A percentile compares a stretch with the other conserved stretches of the same genome.
phyloP scores from a whole-genome alignment of 768 basidiomycete genomes.

The Collybia sp. region DNA sequence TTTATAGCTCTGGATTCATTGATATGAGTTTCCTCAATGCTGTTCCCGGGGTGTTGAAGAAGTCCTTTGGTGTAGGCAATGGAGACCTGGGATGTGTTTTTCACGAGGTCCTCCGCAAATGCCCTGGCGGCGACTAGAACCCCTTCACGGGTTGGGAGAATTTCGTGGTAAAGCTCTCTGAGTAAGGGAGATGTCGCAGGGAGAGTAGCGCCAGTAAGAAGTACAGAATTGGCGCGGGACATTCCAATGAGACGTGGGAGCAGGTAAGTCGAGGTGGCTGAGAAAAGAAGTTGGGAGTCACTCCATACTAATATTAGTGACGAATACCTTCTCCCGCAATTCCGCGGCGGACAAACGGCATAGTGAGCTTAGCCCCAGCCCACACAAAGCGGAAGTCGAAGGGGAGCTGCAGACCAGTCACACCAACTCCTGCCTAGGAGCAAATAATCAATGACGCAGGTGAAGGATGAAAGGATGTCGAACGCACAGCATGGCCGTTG shows the following conservation, averaged over 20 bases:
- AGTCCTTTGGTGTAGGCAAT: slow-evolving; percentile 48
- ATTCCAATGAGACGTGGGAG: slow-evolving; percentile 52
- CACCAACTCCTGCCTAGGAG: slow-evolving; percentile 33
- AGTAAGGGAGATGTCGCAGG: slow-evolving; percentile 39
- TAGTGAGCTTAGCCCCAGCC: slow-evolving; percentile 36
- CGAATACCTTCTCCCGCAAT: slow-evolving; percentile 40
- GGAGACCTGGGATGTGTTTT: slow-evolving; percentile 45
- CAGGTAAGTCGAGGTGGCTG: slow-evolving; percentile 40
- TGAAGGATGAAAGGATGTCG: background rate
- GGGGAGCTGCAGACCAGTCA: slow-evolving; percentile 39
- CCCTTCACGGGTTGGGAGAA: slow-evolving; percentile 42
- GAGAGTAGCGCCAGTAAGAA: slow-evolving; percentile 42
- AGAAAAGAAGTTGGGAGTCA: background rate
- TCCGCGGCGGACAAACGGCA: slow-evolving; percentile 41
- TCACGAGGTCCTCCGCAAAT: slow-evolving; percentile 47
- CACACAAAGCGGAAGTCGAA: slow-evolving; percentile 45
- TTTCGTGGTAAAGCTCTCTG: slow-evolving; percentile 38
- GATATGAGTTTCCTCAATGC: slow-evolving; percentile 49
- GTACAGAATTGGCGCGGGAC: slow-evolving; percentile 45
- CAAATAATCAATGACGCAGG: background rate
- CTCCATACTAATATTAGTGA: background rate
- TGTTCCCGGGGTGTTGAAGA: slow-evolving; percentile 44
- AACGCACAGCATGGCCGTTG: slow-evolving; percentile 41
- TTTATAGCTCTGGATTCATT: slow-evolving; percentile 46
- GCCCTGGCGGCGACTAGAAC: slow-evolving; percentile 49